Evolutionary conservation across 495 filamentous ascomycete species (phyloP).

Genomic region (Aspergillus cristatus): DNA sequence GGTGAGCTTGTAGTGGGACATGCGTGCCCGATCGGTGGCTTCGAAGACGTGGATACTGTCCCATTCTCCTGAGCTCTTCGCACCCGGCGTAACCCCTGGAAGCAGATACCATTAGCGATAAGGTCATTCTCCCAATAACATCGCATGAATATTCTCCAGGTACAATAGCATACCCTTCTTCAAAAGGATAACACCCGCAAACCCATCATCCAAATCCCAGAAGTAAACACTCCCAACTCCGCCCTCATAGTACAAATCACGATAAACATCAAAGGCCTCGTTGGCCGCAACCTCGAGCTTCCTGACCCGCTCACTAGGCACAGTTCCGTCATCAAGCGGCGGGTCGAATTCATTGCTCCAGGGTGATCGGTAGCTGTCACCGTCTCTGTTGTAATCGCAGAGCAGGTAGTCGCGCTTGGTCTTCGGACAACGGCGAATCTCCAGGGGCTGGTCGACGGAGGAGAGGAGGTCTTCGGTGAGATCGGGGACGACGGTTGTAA

Average conservation of each 20-base stretch:
- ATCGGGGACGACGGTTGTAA: conserved; percentile 78
- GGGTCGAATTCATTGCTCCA: conserved; percentile 99
- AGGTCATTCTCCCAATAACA: conserved; percentile 5
- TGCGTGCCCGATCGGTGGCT: conserved; percentile 79
- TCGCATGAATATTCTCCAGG: neutral
- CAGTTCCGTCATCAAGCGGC: conserved; percentile 64
- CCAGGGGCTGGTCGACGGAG: conserved; percentile 91
- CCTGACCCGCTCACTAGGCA: conserved; percentile 77
- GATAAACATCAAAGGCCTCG: conserved; percentile 93
- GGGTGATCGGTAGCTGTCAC: conserved; percentile 90
- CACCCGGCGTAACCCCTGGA: conserved; percentile 52
- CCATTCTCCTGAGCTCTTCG: conserved; percentile 77
- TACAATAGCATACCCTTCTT: conserved; percentile 64
- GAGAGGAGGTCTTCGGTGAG: conserved; percentile 96
- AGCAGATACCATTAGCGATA: neutral
- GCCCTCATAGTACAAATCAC: conserved; percentile 96
- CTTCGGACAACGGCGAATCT: conserved; percentile 73
- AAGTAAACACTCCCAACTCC: conserved; percentile 93
- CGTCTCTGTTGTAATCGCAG: conserved; percentile 99
- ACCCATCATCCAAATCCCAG: conserved; percentile 98
- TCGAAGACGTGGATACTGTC: conserved; percentile 99
- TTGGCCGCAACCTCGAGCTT: conserved; percentile 91
- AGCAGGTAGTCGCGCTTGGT: conserved; percentile 92
- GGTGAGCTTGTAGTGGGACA: conserved; percentile 93
- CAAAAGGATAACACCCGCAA: conserved; percentile 88